Evolutionary conservation across 768 basidiomycete species (phyloP), one percentile per base, ranked within the genome.

Genomic region (Saitozyma sp.): DNA sequence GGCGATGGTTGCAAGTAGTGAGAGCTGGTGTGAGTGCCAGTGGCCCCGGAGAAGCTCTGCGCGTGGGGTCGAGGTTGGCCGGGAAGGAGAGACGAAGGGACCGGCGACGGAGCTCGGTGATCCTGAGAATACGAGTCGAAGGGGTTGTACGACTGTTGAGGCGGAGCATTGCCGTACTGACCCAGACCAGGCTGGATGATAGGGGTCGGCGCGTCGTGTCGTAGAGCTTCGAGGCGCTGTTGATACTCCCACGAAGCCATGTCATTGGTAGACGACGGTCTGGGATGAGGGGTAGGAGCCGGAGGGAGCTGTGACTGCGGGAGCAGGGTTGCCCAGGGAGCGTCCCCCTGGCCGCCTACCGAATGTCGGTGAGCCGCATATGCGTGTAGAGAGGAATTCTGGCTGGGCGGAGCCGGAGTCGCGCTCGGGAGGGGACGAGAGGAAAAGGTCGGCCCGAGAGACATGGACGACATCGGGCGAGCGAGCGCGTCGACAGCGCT

Each of bases 361-460:
- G 74, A 76, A 62, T 76, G 74, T 29, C 74, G 60, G 54, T 75
- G 73, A 9, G 19, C 58, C 62, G 29, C 45, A 42, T 71, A 64
- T 1, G 50, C 56, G 13, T 63, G 68, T 2, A 41, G 38, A 9
- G 46, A 50, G 13, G 55, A 29, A 54, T 6, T 58, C 52, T 49
- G 38, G 59, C 9, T 59, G 45, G 29, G 59, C 50, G 8, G 63
- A n/a, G 61, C 50, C 20, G 66, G 65, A 7, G 65, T 63, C 10
- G 72, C 39, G 10, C 63, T 14, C 3, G 63, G 66, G 3, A 64
- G 50, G 7, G 68, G 68, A 39, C 64, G 49, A 8, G 64, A 54
- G 3, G 67, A 48, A 39, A 59, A 59, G 11, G 70, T 66, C 4
- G 54, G 13, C 9, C 61, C 54, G n/a, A 76, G 40, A 8, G 74